Evolutionary conservation across 768 basidiomycete species (phyloP).

Genomic region (Kwoniella shandongensis): DNA sequence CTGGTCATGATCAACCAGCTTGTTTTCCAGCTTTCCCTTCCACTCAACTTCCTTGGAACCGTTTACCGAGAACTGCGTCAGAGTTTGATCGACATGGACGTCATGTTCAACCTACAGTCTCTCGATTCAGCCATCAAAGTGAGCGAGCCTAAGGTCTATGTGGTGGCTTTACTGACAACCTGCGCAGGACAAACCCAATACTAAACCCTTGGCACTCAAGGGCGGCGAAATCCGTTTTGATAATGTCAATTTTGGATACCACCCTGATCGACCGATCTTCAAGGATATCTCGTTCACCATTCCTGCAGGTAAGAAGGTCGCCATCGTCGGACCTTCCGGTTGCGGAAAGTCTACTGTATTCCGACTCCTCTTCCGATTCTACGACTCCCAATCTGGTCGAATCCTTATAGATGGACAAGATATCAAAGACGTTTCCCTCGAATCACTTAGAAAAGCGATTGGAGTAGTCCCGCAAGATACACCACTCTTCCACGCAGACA

Average conservation of each 20-base stretch:
- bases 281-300: conserved; percentile 80
- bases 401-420: conserved; percentile 85
- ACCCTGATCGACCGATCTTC: conserved; percentile 90
- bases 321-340: conserved; percentile 94
- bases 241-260: conserved; percentile 87
- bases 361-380: conserved; percentile 90
- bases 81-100: conserved; percentile 95
- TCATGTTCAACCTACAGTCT: conserved; percentile 82
- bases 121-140: conserved; percentile 73
- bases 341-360: conserved; percentile 98
- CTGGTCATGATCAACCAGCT: conserved; percentile 99
- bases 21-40: conserved; percentile 93
- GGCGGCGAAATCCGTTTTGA: conserved; percentile 91
- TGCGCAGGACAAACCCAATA: conserved; percentile 66
- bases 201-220: conserved; percentile 66
- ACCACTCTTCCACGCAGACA: conserved; percentile 91
- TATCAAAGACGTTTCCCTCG: conserved; percentile 68
- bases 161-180: background rate
- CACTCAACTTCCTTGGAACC: conserved; percentile 91
- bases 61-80: conserved; percentile 97
- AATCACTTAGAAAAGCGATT: conserved; percentile 69
- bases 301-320: conserved; percentile 94
- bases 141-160: conserved; percentile 18
- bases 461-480: conserved; percentile 99
- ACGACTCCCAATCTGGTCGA: conserved; percentile 74